Evolutionary conservation across 2,329 filamentous ascomycete genomes (phyloP).

Genomic region (Esteya vermicola): DNA sequence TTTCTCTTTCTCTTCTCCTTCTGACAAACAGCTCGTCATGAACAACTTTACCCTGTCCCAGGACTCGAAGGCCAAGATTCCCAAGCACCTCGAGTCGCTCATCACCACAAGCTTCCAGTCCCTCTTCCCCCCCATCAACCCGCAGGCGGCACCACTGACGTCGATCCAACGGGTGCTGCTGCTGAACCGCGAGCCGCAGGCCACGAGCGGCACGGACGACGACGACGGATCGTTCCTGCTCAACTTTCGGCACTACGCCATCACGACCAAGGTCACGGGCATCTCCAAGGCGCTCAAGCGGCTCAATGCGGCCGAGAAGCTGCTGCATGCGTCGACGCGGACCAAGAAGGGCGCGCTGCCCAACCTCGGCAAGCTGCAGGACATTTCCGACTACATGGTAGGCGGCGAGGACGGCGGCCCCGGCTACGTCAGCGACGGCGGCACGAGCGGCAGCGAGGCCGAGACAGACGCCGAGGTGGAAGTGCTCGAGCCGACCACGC

Average conservation of each 20-base stretch:
- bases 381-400: constrained; percentile 89
- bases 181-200: constrained; percentile 73
- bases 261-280: constrained; percentile 74
- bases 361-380: constrained; percentile 79
- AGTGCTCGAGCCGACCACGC: constrained; percentile 50
- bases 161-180: constrained; percentile 88
- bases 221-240: constrained; percentile 70
- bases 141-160: constrained; percentile 73
- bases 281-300: constrained; percentile 73
- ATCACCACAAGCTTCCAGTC: constrained; percentile 92
- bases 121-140: constrained; percentile 89
- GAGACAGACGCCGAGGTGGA: constrained; percentile 96
- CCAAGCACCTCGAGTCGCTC: constrained; percentile 85
- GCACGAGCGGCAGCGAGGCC: constrained; percentile 72
- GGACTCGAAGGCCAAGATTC: constrained; percentile 54
- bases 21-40: constrained; percentile 64
- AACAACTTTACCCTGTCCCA: constrained; percentile 73
- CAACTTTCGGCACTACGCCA: constrained; percentile 87
- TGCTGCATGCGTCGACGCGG: constrained; percentile 45
- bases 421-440: constrained; percentile 71
- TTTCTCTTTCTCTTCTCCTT: not conserved
- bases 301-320: constrained; percentile 72
- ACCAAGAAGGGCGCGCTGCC: constrained; percentile 61
- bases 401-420: constrained; percentile 61
- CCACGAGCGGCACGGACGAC: constrained; percentile 37